Evolutionary conservation across 139 green algal genomes (phyloP).

Genomic region (Chlamydomonas sphaeroides): DNA sequence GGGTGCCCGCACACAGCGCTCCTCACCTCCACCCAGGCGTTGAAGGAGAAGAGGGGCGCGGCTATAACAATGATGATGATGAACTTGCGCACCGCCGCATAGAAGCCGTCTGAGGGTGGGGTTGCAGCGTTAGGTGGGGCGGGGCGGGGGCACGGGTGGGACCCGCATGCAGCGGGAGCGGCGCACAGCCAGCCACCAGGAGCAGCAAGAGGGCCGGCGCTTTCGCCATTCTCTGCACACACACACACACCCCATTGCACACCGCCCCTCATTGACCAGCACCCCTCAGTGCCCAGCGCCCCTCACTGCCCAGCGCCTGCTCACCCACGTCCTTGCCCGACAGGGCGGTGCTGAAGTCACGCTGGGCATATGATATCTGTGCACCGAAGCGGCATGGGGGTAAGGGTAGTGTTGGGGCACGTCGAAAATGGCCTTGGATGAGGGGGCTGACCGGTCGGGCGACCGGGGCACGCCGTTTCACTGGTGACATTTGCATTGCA

Average conservation of each 20-base stretch:
- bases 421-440: too few relatives aligned
- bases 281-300: too few relatives aligned
- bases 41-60: slow-evolving; percentile 53
- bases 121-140: neutral
- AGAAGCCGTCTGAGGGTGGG: slow-evolving; percentile 42
- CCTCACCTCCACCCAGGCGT: slow-evolving; percentile 46
- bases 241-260: too few relatives aligned
- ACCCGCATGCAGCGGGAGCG: neutral
- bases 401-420: too few relatives aligned
- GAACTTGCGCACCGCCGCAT: slow-evolving; percentile 44
- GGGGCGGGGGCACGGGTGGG: neutral
- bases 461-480: too few relatives aligned
- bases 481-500: too few relatives aligned
- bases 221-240: too few relatives aligned
- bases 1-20: too few relatives aligned
- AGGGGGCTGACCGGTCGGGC: too few relatives aligned
- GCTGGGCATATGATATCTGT: slow-evolving; percentile 43
- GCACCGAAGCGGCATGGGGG: too few relatives aligned
- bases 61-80: slow-evolving; percentile 55
- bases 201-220: neutral
- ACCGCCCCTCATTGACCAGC: too few relatives aligned
- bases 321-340: slow-evolving; percentile 45
- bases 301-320: neutral
- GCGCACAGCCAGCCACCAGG: neutral
- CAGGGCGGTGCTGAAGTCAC: slow-evolving; percentile 47